phyloP scores from a whole-genome alignment of 805 yeast genomes.

The Saturnispora ahearnii region DNA sequence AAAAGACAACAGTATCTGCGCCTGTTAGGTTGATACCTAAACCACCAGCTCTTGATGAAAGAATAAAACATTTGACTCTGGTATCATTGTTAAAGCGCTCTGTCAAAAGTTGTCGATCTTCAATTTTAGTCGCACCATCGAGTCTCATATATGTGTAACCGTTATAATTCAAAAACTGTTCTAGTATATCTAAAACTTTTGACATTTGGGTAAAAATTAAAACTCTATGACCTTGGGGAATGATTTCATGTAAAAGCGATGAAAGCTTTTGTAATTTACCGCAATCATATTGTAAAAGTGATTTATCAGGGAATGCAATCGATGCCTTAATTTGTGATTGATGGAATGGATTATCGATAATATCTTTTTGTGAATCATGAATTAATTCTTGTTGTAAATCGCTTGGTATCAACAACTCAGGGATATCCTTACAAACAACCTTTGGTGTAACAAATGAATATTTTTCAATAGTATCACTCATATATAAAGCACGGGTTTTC shows the following conservation, averaged over 20 bases:
- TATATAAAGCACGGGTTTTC: slow-evolving; percentile 29
- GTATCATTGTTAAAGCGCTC: slow-evolving; percentile 86
- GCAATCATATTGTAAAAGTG: slow-evolving; percentile 87
- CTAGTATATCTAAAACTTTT: slow-evolving; percentile 85
- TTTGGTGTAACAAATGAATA: slow-evolving; percentile 85
- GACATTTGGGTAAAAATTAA: slow-evolving; percentile 98
- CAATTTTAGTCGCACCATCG: slow-evolving; percentile 96
- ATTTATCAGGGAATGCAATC: slow-evolving; percentile 93
- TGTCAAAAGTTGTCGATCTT: slow-evolving; percentile 89
- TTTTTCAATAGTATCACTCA: slow-evolving; percentile 52
- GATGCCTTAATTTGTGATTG: slow-evolving; percentile 77
- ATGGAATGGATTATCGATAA: slow-evolving; percentile 51
- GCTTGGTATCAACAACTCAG: slow-evolving; percentile 40
- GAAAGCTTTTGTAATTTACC: slow-evolving; percentile 91
- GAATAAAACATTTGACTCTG: slow-evolving; percentile 78
- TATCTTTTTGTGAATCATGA: slow-evolving; percentile 22
- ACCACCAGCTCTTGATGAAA: slow-evolving; percentile 97
- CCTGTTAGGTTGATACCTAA: slow-evolving; percentile 95
- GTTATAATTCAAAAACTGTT: slow-evolving; percentile 86
- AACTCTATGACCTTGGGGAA: slow-evolving; percentile 86
- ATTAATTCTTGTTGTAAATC: slow-evolving; percentile 24
- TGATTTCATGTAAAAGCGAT: slow-evolving; percentile 59
- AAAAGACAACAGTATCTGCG: slow-evolving; percentile 96
- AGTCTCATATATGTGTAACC: slow-evolving; percentile 91
- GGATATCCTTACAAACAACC: slow-evolving; percentile 68